Evolutionary conservation across 192 early-diverging fungal species (phyloP), one percentile per base, ranked within the genome.

Genomic region (Rhizoclosmatium sp.): DNA sequence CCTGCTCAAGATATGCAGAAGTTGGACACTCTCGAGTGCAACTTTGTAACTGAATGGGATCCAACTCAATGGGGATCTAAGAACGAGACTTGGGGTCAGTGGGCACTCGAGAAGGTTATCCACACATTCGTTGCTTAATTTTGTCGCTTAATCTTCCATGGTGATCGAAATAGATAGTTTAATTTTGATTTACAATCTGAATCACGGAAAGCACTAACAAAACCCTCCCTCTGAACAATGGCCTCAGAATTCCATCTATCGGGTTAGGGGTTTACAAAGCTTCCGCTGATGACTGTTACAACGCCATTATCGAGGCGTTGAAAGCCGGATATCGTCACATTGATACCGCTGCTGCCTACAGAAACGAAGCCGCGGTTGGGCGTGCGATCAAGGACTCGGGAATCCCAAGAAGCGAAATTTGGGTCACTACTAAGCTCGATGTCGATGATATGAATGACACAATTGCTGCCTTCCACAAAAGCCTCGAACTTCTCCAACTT

Each of bases 381-480:
- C 47, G 66, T 41, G 59, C 68, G 3, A 80, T 83, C 75, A 40
- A 56, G 16, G 73, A 83, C 16, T 56, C 45, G 19, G 78, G 78
- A 41, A 65, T 81, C 3, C 62, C 78, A 14, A 66, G 68, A 46
- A 12, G 7, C 14, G 45, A 91, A 67, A 83, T 92, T 48, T 93
- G 88, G 76, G 78, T 93, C 31, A 91, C 90, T 10, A 91, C 91
- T 2, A 93, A 93, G 71, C 81, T 92, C 9, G 93, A 91, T 89
- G 89, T 91, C 62, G 91, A 81, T 5, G 85, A 91, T 75, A 89
- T 91, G 49, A 87, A 88, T 0, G 85, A 76, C 66, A 78, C 89
- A 1, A 80, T 70, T 19, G 84, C 87, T 9, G 91, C 87, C 39
- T 85, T 87, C 62, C 85, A 89, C 48, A 71, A 76, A 19, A 89